Percentiles rank a stretch among this genome's conserved stretches.
phyloP scores from a whole-genome alignment of 441 rosid species.

The Syzygium syzygioides region DNA sequence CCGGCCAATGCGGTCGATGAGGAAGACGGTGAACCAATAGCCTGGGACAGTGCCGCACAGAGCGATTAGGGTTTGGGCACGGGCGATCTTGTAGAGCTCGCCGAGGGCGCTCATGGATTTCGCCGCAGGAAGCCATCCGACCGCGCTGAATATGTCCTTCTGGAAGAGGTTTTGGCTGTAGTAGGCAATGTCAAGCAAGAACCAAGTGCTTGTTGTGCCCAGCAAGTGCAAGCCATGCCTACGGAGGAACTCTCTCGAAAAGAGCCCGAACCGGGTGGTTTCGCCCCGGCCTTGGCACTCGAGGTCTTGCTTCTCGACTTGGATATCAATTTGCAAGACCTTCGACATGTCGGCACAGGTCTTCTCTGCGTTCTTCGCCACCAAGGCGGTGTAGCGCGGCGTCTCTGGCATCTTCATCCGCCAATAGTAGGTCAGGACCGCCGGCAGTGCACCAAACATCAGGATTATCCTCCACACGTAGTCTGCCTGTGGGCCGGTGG shows the following conservation, averaged over 20 bases:
- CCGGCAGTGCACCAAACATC: slow-evolving; percentile 8
- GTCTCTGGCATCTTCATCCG: slow-evolving; percentile 16
- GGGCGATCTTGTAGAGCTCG: slow-evolving; percentile 11
- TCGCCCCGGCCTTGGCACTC: background rate
- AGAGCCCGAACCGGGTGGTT: background rate
- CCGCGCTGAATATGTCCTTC: slow-evolving; percentile 14
- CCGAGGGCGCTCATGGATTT: slow-evolving; percentile 11
- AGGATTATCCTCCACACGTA: slow-evolving; percentile 14
- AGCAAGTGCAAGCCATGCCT: slow-evolving; percentile 9
- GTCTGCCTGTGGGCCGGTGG: slow-evolving; percentile 7
- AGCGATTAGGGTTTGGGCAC: slow-evolving; percentile 8
- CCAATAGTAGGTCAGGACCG: slow-evolving; percentile 13
- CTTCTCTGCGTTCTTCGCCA: slow-evolving; percentile 2
- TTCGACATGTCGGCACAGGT: slow-evolving; percentile 5
- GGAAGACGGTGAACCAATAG: slow-evolving; percentile 7
- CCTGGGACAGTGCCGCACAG: slow-evolving; percentile 14
- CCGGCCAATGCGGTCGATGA: slow-evolving; percentile 12
- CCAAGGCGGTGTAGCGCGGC: slow-evolving; percentile 12
- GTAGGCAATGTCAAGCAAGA: slow-evolving; percentile 10
- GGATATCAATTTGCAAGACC: slow-evolving; percentile 2
- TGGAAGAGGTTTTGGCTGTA: slow-evolving; percentile 16
- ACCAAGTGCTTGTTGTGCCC: slow-evolving; percentile 1
- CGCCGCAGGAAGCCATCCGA: slow-evolving; percentile 2
- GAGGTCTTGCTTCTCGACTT: background rate
- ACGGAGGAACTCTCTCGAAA: slow-evolving; percentile 7